Evolutionary conservation across 176 grass and related monocot species (phyloP).

Genomic region (Oryza meridionalis): DNA sequence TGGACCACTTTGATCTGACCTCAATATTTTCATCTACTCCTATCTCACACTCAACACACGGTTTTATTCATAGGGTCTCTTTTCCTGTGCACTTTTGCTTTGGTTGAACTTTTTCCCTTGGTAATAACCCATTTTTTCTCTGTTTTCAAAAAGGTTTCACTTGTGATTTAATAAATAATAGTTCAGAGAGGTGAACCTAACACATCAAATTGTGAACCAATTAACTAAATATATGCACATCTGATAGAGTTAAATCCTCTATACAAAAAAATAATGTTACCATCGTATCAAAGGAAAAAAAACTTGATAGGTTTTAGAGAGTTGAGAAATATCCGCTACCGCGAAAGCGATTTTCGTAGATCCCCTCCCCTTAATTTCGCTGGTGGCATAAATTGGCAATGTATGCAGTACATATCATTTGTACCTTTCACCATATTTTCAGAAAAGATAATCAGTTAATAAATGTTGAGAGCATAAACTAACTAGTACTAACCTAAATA

Average conservation of each 20-base stretch:
- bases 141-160: background rate
- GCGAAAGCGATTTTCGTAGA: too few relatives aligned
- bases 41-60: background rate
- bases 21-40: background rate
- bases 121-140: background rate
- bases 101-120: background rate
- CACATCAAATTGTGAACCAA: background rate
- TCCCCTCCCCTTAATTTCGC: too few relatives aligned
- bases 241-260: too few relatives aligned
- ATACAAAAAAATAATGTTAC: background rate
- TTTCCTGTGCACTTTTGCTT: background rate
- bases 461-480: too few relatives aligned
- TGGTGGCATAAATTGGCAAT: background rate
- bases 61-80: background rate
- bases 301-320: background rate
- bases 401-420: background rate
- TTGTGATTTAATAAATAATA: background rate
- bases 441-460: background rate
- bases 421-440: background rate
- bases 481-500: too few relatives aligned
- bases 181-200: background rate
- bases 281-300: background rate
- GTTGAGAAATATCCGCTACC: too few relatives aligned
- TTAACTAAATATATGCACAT: too few relatives aligned
- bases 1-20: conserved; percentile 24